Percentiles rank a stretch among this genome's conserved stretches.
Conservation (phyloP, 164 flowering plant species). For the Buxus sempervirens region DNA sequence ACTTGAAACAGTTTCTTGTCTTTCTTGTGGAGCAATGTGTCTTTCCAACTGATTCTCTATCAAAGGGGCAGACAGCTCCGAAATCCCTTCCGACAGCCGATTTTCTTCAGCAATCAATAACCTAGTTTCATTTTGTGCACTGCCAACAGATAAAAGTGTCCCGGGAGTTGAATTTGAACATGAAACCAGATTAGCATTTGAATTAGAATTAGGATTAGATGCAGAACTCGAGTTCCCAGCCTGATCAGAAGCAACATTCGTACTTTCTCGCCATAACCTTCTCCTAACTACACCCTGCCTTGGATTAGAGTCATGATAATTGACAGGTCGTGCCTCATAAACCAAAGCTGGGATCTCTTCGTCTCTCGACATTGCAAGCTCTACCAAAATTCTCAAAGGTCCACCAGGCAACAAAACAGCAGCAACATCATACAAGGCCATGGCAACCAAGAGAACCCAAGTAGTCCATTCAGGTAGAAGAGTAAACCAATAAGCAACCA, state of each 20-base stretch:
- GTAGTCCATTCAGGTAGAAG: slow-evolving; percentile 97
- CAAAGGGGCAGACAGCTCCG: slow-evolving; percentile 59
- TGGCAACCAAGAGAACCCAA: slow-evolving; percentile 82
- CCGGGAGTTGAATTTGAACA: slow-evolving; percentile 22
- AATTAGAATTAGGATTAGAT: slow-evolving; percentile 5
- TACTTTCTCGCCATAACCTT: slow-evolving; percentile 71
- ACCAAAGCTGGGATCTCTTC: slow-evolving; percentile 98
- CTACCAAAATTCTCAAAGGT: slow-evolving; percentile 87
- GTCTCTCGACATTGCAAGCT: slow-evolving; percentile 91
- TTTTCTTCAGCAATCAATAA: slow-evolving; percentile 46
- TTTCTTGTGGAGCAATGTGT: slow-evolving; percentile 16
- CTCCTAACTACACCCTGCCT: slow-evolving; percentile 36
- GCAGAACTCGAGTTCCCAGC: slow-evolving; percentile 20
- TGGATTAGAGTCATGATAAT: slow-evolving; percentile 21
- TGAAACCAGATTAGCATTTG: slow-evolving; percentile 9
- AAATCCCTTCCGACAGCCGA: slow-evolving; percentile 17
- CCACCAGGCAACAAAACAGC: slow-evolving; percentile 98
- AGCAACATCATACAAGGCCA: slow-evolving; percentile 97
- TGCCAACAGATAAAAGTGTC: slow-evolving; percentile 14
- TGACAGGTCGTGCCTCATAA: slow-evolving; percentile 90
- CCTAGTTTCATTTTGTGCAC: slow-evolving; percentile 23
- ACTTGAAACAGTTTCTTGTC: slow-evolving; percentile 17
- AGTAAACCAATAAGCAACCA: slow-evolving; percentile 97
- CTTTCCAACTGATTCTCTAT: slow-evolving; percentile 35
- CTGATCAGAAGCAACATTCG: slow-evolving; percentile 16